Percentiles rank a stretch among this genome's conserved stretches.
Evolutionary conservation across 768 basidiomycete species (phyloP).

Genomic region (Mycena filopes): DNA sequence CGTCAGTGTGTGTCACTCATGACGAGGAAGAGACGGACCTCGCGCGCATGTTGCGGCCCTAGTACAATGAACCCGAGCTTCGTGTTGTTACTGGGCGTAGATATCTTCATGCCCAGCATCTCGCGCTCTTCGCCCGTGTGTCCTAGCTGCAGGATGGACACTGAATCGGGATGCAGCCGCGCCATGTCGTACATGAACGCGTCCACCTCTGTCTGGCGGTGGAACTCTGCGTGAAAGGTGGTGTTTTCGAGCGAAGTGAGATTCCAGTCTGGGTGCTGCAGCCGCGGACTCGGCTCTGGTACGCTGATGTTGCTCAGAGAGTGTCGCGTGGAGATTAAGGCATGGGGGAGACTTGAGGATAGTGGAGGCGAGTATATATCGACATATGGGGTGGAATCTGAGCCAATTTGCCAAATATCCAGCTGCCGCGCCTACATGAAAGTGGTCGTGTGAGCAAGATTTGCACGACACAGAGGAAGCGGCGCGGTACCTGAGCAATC

Average conservation of each 20-base stretch:
- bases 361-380: constrained; percentile 58
- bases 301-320: constrained; percentile 19
- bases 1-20: constrained; percentile 4
- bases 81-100: constrained; percentile 37
- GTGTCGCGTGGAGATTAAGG: constrained; percentile 28
- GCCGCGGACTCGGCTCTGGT: constrained; percentile 7
- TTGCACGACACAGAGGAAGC: neutral
- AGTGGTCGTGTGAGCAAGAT: constrained; percentile 31
- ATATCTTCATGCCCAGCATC: constrained; percentile 65
- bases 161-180: constrained; percentile 56
- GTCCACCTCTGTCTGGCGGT: constrained; percentile 64
- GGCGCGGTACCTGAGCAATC: constrained; percentile 4
- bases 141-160: constrained; percentile 61
- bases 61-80: constrained; percentile 73
- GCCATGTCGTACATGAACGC: constrained; percentile 62
- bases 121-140: constrained; percentile 68
- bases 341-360: constrained; percentile 30
- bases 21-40: constrained; percentile 53
- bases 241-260: constrained; percentile 48
- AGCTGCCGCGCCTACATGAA: constrained; percentile 51
- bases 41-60: constrained; percentile 81
- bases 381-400: constrained; percentile 47
- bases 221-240: constrained; percentile 60
- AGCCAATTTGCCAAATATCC: constrained; percentile 62
- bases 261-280: constrained; percentile 43